Base-by-base conservation (phyloP, 169 alveolate species). In the Eimeria sp. region DNA sequence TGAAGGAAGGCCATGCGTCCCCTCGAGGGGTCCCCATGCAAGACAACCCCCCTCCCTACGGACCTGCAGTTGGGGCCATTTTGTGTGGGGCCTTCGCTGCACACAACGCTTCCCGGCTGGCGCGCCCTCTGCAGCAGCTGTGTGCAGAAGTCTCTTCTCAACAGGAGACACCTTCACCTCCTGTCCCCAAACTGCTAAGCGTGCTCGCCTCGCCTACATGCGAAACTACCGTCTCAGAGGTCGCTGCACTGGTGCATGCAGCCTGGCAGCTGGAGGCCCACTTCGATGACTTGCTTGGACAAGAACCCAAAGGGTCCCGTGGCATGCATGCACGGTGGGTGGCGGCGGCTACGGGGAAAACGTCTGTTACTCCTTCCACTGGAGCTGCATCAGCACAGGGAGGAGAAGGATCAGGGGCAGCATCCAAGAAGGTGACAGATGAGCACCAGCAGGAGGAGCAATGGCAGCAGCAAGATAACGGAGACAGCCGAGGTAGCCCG, bases 321-420 rank as follows among this genome's bases (percentile, higher is more conserved):
- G 90, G 90, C 11, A 82, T 82, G 90, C 47, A n/a, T 82, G 90
- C 90, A n/a, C 30, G 90, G n/a, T 82, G 90, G 90, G 73, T 82
- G 45, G 72, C 90, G 40, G 70, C 47, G 34, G 6, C 90, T 9
- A 54, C 72, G 47, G 90, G 90, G 90, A 51, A 54, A 5, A 45
- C 70, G 5, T n/a, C 14, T 6, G 1, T n/a, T 10, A 34, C 90
- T 34, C 27, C 90, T 34, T 73, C 73, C 22, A 0, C 22, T 14
- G 49, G 49, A n/a, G 90, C 72, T 20, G 47, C 40, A 76, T 14
- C 4, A 72, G 73, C 43, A 40, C 73, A 16, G 18, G n/a, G 22
- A 34, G 87, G 13, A 76, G 87, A 27, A 76, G 61, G 45, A 76
- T 65, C 18, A 20, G 70, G 27, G 20, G 70, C 70, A 61, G n/a